phyloP scores from a whole-genome alignment of 2,329 filamentous ascomycete species.

The Apiospora sp. region DNA sequence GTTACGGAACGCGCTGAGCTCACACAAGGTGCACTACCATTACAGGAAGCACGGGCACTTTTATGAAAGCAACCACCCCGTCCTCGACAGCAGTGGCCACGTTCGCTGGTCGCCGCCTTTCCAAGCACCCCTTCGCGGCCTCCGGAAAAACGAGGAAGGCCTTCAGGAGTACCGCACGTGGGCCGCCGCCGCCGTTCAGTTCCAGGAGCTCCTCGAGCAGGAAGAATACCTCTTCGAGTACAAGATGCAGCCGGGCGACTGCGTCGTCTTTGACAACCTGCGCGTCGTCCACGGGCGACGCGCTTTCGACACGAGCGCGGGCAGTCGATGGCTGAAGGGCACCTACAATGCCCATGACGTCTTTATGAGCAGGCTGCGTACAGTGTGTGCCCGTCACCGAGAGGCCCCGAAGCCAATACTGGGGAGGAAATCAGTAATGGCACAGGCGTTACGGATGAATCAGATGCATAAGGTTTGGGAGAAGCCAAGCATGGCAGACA shows the following conservation, averaged over 20 bases:
- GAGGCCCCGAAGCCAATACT: not conserved
- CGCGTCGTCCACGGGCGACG: conserved; percentile 84
- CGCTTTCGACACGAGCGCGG: conserved; percentile 73
- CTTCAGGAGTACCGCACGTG: conserved; percentile 44
- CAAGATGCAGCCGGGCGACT: conserved; percentile 81
- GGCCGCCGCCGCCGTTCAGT: conserved; percentile 58
- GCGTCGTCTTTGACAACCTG: conserved; percentile 91
- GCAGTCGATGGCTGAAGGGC: conserved; percentile 83
- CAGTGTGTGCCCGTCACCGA: not conserved
- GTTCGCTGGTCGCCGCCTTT: conserved; percentile 83
- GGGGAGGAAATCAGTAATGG: too few relatives aligned
- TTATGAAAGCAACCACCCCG: conserved; percentile 66
- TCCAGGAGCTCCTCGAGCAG: conserved; percentile 67
- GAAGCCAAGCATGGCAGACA: not conserved
- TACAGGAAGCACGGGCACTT: conserved; percentile 69
- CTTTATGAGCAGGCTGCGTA: not conserved
- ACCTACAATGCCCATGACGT: conserved; percentile 71
- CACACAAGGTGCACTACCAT: conserved; percentile 60
- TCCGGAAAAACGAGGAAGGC: not conserved
- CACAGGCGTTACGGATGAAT: not conserved
- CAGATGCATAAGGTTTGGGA: not conserved
- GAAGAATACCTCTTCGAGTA: conserved; percentile 70
- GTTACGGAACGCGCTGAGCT: conserved; percentile 49
- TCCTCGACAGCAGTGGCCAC: conserved; percentile 51
- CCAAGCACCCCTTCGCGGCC: conserved; percentile 55